These are phyloP conservation scores for Tetradesmus lagerheimii DNA, from an alignment of 139 green algal genomes.

Conservation along the genomic window DNA sequence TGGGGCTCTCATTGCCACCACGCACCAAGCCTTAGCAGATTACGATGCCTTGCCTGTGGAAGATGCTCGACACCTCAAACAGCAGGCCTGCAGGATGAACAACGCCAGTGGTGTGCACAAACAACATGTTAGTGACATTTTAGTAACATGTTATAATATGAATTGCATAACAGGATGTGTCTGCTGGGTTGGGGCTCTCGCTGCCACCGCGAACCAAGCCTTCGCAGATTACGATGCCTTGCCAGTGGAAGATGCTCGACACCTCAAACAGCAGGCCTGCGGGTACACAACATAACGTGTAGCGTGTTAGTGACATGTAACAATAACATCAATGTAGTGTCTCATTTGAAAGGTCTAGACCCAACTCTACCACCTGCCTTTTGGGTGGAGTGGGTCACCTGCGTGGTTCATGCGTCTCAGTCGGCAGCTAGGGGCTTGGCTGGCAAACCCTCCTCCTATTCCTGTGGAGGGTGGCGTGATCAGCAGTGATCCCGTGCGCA, in stretches of 20 bases:
- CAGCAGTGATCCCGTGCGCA: too few species aligned
- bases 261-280: constrained; percentile 30
- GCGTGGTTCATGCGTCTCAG: too few species aligned
- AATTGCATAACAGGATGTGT: too few species aligned
- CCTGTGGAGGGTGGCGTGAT: too few species aligned
- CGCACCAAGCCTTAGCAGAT: constrained; percentile 4
- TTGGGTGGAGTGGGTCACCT: too few species aligned
- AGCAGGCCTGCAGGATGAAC: constrained; percentile 3
- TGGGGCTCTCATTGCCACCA: constrained; percentile 18
- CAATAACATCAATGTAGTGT: neutral
- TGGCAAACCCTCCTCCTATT: too few species aligned
- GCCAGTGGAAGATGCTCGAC: neutral
- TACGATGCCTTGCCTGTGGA: constrained; percentile 26
- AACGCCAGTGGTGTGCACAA: too few species aligned
- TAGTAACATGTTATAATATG: neutral
- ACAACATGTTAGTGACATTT: neutral
- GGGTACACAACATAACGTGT: neutral
- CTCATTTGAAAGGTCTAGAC: too few species aligned
- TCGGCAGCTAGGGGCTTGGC: too few species aligned
- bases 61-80: constrained; percentile 19
- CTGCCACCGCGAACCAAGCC: neutral
- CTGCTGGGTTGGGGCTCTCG: neutral
- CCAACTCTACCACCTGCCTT: too few species aligned
- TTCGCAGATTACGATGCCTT: neutral
- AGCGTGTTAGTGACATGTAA: neutral